Percentiles rank a stretch among this genome's conserved stretches.
Conservation (phyloP, 768 basidiomycete genomes). For the Panaeolus papilionaceus region DNA sequence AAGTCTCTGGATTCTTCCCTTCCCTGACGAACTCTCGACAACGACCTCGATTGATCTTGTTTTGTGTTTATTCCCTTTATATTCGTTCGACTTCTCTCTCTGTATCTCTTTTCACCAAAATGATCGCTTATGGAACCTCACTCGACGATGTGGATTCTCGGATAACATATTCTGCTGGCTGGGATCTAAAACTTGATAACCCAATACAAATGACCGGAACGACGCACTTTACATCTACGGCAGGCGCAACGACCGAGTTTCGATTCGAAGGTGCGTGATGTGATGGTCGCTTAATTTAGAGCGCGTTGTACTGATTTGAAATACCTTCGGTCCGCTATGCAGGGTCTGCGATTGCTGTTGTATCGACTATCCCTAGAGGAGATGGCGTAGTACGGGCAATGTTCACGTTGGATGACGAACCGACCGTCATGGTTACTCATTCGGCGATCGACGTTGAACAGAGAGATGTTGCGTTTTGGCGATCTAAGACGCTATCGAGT, state of each 20-base stretch:
- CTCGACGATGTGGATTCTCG: conserved; percentile 10
- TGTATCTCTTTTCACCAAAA: background rate
- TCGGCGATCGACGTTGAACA: background rate
- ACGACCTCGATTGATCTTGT: background rate
- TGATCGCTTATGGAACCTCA: conserved; percentile 3
- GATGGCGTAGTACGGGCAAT: background rate
- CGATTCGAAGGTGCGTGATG: background rate
- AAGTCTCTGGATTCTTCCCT: background rate
- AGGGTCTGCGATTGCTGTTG: conserved; percentile 1
- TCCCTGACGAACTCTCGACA: background rate
- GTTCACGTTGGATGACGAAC: background rate
- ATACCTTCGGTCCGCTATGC: background rate
- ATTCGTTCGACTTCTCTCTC: background rate
- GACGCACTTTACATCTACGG: background rate
- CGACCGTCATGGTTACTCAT: background rate
- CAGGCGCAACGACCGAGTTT: background rate
- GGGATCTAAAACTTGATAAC: background rate
- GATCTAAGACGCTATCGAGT: background rate
- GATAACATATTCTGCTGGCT: conserved; percentile 3
- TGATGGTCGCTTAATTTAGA: background rate
- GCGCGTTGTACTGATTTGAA: background rate
- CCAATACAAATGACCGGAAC: background rate
- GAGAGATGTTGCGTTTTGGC: background rate
- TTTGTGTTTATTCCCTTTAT: background rate
- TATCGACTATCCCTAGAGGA: background rate